phyloP scores from a whole-genome alignment of 306 rosid species.

The Fragaria nilgerrensis region DNA sequence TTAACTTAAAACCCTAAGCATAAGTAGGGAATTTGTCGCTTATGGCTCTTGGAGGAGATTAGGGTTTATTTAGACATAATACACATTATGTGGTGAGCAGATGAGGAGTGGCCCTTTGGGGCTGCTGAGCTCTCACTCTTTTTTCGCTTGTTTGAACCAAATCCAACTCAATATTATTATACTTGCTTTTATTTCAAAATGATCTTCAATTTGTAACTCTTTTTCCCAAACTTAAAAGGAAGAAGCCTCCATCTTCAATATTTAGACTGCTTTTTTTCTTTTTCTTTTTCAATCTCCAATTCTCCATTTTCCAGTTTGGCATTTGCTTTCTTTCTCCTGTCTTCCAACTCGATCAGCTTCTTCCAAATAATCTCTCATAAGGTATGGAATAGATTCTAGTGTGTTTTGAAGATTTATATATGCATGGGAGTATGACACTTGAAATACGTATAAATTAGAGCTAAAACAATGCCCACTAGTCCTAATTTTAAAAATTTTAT shows the following conservation, averaged over 20 bases:
- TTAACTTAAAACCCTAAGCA: conserved; percentile 59
- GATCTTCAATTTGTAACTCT: conserved; percentile 26
- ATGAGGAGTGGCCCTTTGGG: conserved; percentile 29
- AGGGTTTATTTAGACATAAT: conserved; percentile 38
- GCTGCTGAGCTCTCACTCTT: conserved; percentile 19
- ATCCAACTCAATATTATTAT: conserved; percentile 27
- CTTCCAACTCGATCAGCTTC: neutral
- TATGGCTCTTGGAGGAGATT: conserved; percentile 63
- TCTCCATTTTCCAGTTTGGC: conserved; percentile 3
- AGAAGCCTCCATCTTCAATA: conserved; percentile 40
- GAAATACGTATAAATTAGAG: neutral
- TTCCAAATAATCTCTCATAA: neutral
- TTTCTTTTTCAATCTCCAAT: neutral
- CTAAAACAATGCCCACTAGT: no score
- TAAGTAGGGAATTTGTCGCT: conserved; percentile 87
- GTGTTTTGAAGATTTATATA: neutral
- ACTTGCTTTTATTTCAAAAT: conserved; percentile 30
- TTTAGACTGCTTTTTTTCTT: conserved; percentile 26
- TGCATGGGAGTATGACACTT: neutral
- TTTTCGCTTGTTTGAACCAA: conserved; percentile 26
- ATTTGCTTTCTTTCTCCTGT: conserved; percentile 10
- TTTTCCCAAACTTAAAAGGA: conserved; percentile 35
- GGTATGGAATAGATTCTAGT: neutral
- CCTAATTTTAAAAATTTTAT: no score
- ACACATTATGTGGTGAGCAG: conserved; percentile 41